phyloP scores from a whole-genome alignment of 352 stramenopile genomes.

The Phytopythium boreale region DNA sequence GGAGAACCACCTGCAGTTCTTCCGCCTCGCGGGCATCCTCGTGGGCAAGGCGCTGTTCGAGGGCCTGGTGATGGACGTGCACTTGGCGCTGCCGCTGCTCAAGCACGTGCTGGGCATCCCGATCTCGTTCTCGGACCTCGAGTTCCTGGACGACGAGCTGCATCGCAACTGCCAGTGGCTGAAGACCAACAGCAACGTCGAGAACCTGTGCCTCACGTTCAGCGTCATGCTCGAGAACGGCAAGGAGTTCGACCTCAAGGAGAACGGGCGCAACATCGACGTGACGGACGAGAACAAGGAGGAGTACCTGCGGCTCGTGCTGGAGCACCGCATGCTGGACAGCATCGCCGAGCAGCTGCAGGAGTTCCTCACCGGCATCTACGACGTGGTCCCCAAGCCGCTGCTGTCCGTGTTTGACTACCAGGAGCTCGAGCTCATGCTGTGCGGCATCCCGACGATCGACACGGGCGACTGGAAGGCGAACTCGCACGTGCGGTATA shows the following conservation, averaged over 20 bases:
- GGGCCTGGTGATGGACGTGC: constrained; percentile 53
- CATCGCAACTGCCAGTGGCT: constrained; percentile 70
- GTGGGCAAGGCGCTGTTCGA: constrained; percentile 68
- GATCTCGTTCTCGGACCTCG: constrained; percentile 75
- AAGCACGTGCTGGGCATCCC: constrained; percentile 71
- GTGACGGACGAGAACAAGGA: constrained; percentile 96
- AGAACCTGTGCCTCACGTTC: constrained; percentile 64
- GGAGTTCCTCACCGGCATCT: constrained; percentile 65
- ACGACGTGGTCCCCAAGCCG: constrained; percentile 68
- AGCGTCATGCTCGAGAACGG: constrained; percentile 61
- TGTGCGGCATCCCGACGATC: constrained; percentile 73
- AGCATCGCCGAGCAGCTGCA: constrained; percentile 62
- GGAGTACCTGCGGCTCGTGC: constrained; percentile 82
- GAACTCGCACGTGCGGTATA: constrained; percentile 63
- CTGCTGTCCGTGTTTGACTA: constrained; percentile 76
- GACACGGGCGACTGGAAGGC: constrained; percentile 59
- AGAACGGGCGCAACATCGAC: constrained; percentile 86
- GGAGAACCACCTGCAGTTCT: constrained; percentile 46
- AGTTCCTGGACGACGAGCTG: constrained; percentile 71
- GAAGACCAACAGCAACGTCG: constrained; percentile 49
- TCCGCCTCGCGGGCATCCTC: constrained; percentile 56
- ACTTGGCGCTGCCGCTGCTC: constrained; percentile 63
- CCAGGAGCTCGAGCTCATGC: constrained; percentile 75
- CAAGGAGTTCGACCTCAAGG: constrained; percentile 88
- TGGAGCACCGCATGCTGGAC: constrained; percentile 77